phyloP scores from a whole-genome alignment of 1,284 basidiomycete genomes.

The Ganoderma sp. region DNA sequence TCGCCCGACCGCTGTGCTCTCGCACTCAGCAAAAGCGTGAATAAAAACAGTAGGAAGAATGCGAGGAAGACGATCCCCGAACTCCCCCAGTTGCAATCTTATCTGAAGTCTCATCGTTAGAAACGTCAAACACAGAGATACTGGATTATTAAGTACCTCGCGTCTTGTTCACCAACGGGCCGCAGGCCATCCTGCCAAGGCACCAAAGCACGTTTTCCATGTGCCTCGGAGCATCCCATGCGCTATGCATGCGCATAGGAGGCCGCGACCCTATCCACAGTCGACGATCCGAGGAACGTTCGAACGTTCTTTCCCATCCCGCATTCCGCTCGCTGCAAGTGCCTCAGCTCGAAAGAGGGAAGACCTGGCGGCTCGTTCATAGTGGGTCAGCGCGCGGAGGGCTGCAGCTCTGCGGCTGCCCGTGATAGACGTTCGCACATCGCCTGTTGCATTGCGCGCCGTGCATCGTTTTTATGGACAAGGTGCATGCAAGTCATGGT shows the following conservation, averaged over 20 bases:
- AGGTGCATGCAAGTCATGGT: constrained; percentile 7
- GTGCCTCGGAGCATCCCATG: constrained; percentile 1
- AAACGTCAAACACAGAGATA: constrained; percentile 10
- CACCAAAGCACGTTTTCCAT: constrained; percentile 10
- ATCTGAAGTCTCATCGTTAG: constrained; percentile 15
- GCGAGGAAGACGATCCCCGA: constrained; percentile 5
- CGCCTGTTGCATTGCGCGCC: not conserved
- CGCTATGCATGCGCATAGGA: not conserved
- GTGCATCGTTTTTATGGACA: not conserved
- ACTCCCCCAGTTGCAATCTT: not conserved
- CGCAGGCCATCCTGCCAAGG: constrained; percentile 19
- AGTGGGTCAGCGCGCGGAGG: constrained; percentile 8
- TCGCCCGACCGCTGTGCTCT: not conserved
- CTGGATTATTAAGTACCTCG: constrained; percentile 16
- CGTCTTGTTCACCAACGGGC: constrained; percentile 9
- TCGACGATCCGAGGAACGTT: constrained; percentile 33
- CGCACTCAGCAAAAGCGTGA: not conserved
- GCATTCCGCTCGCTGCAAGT: constrained; percentile 17
- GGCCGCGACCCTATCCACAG: constrained; percentile 6
- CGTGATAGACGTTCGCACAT: constrained; percentile 19
- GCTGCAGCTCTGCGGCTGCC: constrained; percentile 14
- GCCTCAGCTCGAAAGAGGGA: constrained; percentile 16
- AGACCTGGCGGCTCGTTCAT: not conserved
- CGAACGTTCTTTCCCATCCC: constrained; percentile 13
- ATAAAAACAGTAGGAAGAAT: not conserved